Percentiles rank a stretch among this genome's conserved stretches.
phyloP scores from a whole-genome alignment of 805 yeast species.

The Yarrowia sp. region DNA sequence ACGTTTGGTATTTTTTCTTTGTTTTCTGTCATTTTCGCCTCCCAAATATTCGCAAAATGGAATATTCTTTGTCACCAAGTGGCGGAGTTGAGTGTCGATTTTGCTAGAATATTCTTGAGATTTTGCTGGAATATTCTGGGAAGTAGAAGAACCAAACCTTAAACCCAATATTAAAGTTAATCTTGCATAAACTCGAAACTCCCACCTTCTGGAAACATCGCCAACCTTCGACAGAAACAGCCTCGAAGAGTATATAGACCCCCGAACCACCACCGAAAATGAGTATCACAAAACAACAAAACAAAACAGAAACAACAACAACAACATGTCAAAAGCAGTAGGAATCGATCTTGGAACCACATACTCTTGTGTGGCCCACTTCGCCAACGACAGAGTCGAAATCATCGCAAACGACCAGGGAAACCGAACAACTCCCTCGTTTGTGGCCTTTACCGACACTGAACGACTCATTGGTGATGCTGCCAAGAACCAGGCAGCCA shows the following conservation, averaged over 20 bases:
- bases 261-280: neutral
- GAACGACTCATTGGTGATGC: conserved; percentile 97
- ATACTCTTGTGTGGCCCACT: conserved; percentile 92
- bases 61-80: neutral
- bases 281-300: neutral
- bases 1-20: too few relatives aligned
- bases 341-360: conserved; percentile 97
- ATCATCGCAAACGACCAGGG: conserved; percentile 96
- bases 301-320: neutral
- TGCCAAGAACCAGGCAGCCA: conserved; percentile 96
- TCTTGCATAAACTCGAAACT: conserved; percentile 21
- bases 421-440: conserved; percentile 94
- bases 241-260: neutral
- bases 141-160: neutral
- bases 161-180: neutral
- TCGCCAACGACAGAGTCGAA: conserved; percentile 79
- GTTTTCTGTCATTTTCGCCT: too few relatives aligned
- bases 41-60: too few relatives aligned
- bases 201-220: conserved; percentile 8
- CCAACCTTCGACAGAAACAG: neutral
- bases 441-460: conserved; percentile 90
- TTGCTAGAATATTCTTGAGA: too few relatives aligned
- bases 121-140: neutral
- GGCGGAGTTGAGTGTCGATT: neutral
- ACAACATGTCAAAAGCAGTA: conserved; percentile 45